phyloP scores from a whole-genome alignment of 2,329 filamentous ascomycete genomes.

The Exophiala bonariae region DNA sequence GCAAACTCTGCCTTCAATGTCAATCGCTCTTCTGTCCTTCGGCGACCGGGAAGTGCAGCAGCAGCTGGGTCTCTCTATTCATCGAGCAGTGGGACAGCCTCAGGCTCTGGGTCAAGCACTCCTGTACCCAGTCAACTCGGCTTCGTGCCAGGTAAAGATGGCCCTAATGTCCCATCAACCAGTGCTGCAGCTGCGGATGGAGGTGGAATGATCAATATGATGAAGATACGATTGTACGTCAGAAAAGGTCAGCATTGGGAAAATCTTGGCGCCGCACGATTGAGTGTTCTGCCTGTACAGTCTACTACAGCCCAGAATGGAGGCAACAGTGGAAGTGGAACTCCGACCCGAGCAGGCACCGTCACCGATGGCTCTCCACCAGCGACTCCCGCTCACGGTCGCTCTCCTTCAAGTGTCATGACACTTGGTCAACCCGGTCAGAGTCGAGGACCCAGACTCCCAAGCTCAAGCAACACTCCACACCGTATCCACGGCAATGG shows the following conservation, averaged over 20 bases:
- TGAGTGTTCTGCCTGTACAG: conserved; percentile 73
- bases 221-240: conserved; percentile 83
- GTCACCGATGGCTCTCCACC: conserved; percentile 20
- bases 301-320: conserved; percentile 22
- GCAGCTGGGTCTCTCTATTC: conserved; percentile 53
- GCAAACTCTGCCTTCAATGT: conserved; percentile 79
- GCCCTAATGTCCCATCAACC: conserved; percentile 38
- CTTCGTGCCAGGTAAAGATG: conserved; percentile 57
- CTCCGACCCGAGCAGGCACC: conserved; percentile 21
- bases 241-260: conserved; percentile 79
- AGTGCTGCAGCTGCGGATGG: conserved; percentile 50
- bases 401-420: conserved; percentile 33
- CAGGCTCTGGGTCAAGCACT: conserved; percentile 39
- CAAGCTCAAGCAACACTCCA: conserved; percentile 28
- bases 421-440: conserved; percentile 22
- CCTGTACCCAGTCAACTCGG: conserved; percentile 40
- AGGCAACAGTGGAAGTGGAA: conserved; percentile 4
- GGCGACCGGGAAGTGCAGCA: conserved; percentile 36
- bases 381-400: conserved; percentile 9
- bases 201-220: conserved; percentile 68
- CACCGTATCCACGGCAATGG: conserved; percentile 58
- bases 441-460: conserved; percentile 28
- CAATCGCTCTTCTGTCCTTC: conserved; percentile 68
- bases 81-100: conserved; percentile 32
- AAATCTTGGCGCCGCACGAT: conserved; percentile 79